Evolutionary conservation across 805 yeast species (phyloP), one percentile per base, ranked within the genome.

Genomic region (Ogataea paraovalis): DNA sequence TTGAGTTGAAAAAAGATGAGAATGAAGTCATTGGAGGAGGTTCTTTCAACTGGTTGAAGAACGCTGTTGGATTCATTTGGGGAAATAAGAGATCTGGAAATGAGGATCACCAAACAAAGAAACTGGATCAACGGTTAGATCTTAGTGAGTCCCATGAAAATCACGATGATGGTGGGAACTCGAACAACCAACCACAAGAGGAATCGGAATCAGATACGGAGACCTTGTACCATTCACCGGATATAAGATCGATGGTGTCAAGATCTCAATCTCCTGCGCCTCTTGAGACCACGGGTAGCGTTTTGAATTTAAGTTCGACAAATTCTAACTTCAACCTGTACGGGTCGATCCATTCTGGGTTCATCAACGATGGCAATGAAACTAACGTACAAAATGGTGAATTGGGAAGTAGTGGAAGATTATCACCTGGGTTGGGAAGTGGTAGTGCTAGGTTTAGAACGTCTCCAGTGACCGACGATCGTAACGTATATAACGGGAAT

Each of bases 401-500:
- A 14, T 10, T 25, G 10, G 28, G 28, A 25, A n/a, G n/a, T 25
- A 25, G 10, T 25, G 37, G 54, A 28, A 42, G 52, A 30, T 28
- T 49, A n/a, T 43, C 47, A 12, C 45, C 55, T 2, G 38, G 33
- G 18, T 14, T 42, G 19, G 25, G 30, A 12, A 22, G 50, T 8
- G n/a, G 43, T 21, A 46, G 42, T 25, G 44, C 55, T 19, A 54
- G 56, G 42, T 19, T 50, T 27, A 55, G 49, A 21, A 48, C 49
- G 12, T 61, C 62, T 21, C 16, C 16, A 14, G 19, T 9, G 4
- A 57, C 59, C 5, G 70, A 68, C 18, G 74, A 72, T 20, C 64
- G 77, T 32, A 59, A 68, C 23, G 76, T 82, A 1, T 82, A 79
- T 55, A 81, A 82, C 55, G 86, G 85, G 1, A 82, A 81, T 57